Evolutionary conservation across 129 eudicot species (phyloP), one percentile per base, ranked within the genome.

Genomic region (Arctium lappa): DNA sequence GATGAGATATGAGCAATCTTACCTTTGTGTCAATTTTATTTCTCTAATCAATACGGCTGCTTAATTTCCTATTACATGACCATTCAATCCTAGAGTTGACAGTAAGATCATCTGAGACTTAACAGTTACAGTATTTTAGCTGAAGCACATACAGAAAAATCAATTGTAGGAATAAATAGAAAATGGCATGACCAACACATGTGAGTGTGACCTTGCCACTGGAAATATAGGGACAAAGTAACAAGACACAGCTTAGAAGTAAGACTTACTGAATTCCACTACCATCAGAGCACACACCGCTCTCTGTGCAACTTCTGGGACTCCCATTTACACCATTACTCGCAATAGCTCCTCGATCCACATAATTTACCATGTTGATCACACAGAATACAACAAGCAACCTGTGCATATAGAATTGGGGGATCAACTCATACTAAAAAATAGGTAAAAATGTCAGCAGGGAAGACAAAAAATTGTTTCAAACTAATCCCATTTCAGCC

Each of bases 301-400:
- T 76, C 65, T 76, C 69, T 3, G 90, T 75, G 78, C 98, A 94
- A 74, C 81, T 86, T 86, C 80, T 68, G 11, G 84, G 90, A 65
- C 89, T 89, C 77, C 98, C 98, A 73, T 94, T 94, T 27, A 94
- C 95, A 81, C 98, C 98, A 84, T 94, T 94, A 80, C 94, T 94
- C 29, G 92, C 98, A 79, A 94, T 94, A 38, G 97, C 93, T 42
- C 98, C 98, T 38, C 97, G 96, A 77, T 94, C 98, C 56, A 94
- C 78, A 83, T 94, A 94, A 86, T 92, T 94, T 22, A 94, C 83
- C 88, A 94, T 82, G 89, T 92, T 94, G 31, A 94, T 91, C 84
- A 91, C 89, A 75, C 98, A 94, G 62, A 94, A 92, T 56, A 94
- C 83, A 1, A 76, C 85, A 70, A 94, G 97, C 79, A 94, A 85